Percentiles rank a stretch among this genome's conserved stretches.
These are phyloP conservation scores for Primulina huaijiensis DNA, from an alignment of 257 asterid species.

Conservation along the genomic window DNA sequence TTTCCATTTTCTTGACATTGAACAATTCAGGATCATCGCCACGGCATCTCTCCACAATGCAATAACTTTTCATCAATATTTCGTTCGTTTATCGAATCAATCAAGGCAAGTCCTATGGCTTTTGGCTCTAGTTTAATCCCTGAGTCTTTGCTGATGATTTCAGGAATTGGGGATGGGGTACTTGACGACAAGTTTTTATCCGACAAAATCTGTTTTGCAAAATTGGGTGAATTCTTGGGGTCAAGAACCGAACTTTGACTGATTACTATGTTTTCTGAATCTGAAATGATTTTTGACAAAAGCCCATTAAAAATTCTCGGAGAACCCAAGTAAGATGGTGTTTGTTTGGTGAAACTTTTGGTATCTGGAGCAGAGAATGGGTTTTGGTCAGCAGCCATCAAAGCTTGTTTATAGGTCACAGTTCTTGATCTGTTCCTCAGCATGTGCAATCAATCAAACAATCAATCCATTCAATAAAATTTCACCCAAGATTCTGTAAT, in stretches of 20 bases:
- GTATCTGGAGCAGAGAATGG: slow-evolving; percentile 33
- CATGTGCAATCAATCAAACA: slow-evolving; percentile 23
- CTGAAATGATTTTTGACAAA: slow-evolving; percentile 38
- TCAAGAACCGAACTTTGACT: slow-evolving; percentile 82
- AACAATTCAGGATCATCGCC: slow-evolving; percentile 23
- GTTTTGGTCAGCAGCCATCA: slow-evolving; percentile 55
- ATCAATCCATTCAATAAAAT: slow-evolving; percentile 1
- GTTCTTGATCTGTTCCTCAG: slow-evolving; percentile 78
- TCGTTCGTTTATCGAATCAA: slow-evolving; percentile 48
- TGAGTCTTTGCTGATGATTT: neutral
- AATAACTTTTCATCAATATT: slow-evolving; percentile 25
- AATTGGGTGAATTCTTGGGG: slow-evolving; percentile 35
- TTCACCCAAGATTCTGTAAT: neutral
- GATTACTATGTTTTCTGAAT: slow-evolving; percentile 27
- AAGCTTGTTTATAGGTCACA: slow-evolving; percentile 53
- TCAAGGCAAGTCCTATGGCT: slow-evolving; percentile 73
- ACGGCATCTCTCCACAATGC: slow-evolving; percentile 60
- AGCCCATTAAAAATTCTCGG: slow-evolving; percentile 65
- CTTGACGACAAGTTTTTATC: slow-evolving; percentile 28
- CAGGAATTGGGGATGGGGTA: neutral
- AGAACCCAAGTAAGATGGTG: slow-evolving; percentile 58
- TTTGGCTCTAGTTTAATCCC: slow-evolving; percentile 31
- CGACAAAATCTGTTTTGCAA: slow-evolving; percentile 43
- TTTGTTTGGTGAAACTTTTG: slow-evolving; percentile 26
- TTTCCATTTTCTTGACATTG: slow-evolving; percentile 20